A percentile compares a stretch with the other conserved stretches of the same genome.
Conservation (phyloP, 1,139 yeast species). For the Schizosaccharomyces versatilis region DNA sequence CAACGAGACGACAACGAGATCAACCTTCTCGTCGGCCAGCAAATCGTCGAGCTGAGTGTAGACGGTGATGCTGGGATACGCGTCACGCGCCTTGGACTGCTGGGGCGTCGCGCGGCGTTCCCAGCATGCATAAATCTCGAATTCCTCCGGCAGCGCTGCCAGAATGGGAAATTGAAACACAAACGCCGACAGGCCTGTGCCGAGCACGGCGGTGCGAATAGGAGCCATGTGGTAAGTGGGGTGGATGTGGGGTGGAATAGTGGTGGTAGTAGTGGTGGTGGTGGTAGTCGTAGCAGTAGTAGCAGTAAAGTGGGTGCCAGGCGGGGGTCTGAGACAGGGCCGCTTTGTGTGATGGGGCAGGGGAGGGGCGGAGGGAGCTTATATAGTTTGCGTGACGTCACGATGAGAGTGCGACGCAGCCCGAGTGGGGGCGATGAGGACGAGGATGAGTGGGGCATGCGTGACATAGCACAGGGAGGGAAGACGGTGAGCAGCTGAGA, state of each 20-base stretch:
- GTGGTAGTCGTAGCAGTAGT: neutral
- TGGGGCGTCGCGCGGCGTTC: slow-evolving; percentile 2
- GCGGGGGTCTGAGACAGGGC: neutral
- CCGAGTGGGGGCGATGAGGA: no score
- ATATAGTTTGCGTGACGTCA: neutral
- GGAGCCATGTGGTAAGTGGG: neutral
- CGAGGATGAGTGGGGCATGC: no score
- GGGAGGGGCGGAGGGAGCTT: neutral
- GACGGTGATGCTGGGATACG: neutral
- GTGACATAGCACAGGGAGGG: no score
- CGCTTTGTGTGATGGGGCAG: neutral
- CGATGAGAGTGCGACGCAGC: no score
- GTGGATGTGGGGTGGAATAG: neutral
- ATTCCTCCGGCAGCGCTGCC: neutral
- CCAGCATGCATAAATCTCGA: neutral
- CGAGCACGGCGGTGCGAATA: slow-evolving; percentile 1
- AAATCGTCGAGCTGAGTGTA: slow-evolving; percentile 19
- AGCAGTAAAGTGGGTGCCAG: neutral
- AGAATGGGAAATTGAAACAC: slow-evolving; percentile 1
- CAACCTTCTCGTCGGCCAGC: slow-evolving; percentile 26
- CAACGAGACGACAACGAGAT: slow-evolving; percentile 38
- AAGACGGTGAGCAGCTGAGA: no score
- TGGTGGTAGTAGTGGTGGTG: neutral
- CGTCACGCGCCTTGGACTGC: neutral
- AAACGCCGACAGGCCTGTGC: slow-evolving; percentile 3